Conservation (phyloP, 495 filamentous ascomycete species). For the Pseudomonodictys pantanalensis region DNA sequence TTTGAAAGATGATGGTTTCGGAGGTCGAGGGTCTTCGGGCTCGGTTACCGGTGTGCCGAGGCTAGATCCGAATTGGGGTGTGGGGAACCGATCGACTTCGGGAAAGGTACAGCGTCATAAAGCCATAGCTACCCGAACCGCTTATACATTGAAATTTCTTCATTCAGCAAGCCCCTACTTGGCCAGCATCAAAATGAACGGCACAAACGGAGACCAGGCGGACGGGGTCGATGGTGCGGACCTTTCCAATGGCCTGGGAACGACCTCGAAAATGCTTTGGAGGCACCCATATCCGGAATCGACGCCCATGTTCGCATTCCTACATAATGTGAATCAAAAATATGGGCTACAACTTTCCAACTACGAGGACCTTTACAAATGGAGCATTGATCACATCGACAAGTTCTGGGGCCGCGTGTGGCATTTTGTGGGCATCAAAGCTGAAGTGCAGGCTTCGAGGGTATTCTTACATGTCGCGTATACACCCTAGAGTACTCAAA, state of each 20-base stretch:
- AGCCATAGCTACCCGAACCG: neutral
- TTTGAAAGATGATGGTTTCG: no score
- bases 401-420: conserved; percentile 85
- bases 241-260: conserved; percentile 18
- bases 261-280: conserved; percentile 45
- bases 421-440: conserved; percentile 71
- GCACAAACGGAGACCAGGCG: neutral
- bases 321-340: conserved; percentile 64
- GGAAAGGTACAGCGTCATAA: neutral
- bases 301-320: conserved; percentile 42
- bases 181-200: neutral
- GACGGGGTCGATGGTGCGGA: conserved; percentile 5
- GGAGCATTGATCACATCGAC: conserved; percentile 75
- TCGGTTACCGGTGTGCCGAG: no score
- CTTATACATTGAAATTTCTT: neutral
- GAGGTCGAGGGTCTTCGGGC: no score
- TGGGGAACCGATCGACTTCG: neutral
- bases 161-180: neutral
- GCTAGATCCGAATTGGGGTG: no score
- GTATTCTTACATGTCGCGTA: no score
- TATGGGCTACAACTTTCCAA: conserved; percentile 58
- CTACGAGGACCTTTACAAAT: conserved; percentile 72
- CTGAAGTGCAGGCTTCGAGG: conserved; percentile 39
- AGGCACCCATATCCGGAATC: conserved; percentile 47
- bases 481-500: no score